Base-by-base conservation (phyloP, 768 basidiomycete species). In the Tulasnella sp. region DNA sequence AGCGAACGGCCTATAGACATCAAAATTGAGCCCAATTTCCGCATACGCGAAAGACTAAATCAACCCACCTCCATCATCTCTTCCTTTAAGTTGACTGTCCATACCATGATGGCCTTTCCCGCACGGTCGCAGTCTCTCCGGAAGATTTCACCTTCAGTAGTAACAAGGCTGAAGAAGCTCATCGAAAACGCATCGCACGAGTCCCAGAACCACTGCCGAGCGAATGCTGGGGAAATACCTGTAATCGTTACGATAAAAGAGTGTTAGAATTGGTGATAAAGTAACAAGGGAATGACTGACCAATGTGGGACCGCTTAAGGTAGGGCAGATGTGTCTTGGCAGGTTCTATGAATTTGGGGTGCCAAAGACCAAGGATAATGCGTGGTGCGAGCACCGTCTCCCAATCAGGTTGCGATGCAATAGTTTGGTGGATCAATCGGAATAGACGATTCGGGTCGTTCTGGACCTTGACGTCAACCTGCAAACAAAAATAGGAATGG, bases 381-480 rank as follows among this genome's bases (percentile, higher is more conserved):
- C 91, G 80, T 0, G 89, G 90, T 1, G 86, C 89, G 53, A 95
- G 81, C 41, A 66, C 70, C 7, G 79, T 83, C 71, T 90, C 79
- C 86, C 86, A 95, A 29, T 79, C 74, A 1, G 79, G 75, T 61
- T 91, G 80, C 5, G 75, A 66, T 13, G 79, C 75, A 61, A 95
- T 82, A 60, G 78, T 75, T 42, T 72, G 70, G 72, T 88, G 78
- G 82, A 96, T 90, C 44, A 93, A 74, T 23, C 72, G 68, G 73
- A 94, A 96, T 30, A 95, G 78, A n/a, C 80, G 80, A 58, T 82
- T 83, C 0, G 95, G 92, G 68, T 93, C 83, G 68, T 97, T 98
- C 68, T 91, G 84, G 26, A 85, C 80, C 73, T 99, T 99, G 69
- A 96, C 88, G 69, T 98, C 95, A 62, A 97, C 80, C 75, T 97